These are phyloP conservation scores for Syzygium oleosum DNA, from an alignment of 345 rosid species.

Conservation along the genomic window DNA sequence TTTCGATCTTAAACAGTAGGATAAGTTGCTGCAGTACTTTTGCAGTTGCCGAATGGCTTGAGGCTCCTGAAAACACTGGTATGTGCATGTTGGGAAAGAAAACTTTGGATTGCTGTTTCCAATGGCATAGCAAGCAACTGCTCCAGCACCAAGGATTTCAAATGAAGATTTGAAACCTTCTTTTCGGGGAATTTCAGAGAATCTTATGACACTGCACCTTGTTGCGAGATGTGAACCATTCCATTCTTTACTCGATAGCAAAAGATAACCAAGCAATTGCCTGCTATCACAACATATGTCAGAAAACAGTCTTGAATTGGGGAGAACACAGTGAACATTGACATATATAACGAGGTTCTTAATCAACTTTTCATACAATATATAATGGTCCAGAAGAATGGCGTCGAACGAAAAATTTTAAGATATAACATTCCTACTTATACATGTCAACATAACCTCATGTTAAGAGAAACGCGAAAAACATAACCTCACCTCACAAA, in stretches of 20 bases:
- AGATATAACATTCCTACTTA: neutral
- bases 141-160: slow-evolving; percentile 78
- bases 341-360: neutral
- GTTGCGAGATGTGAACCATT: slow-evolving; percentile 42
- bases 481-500: neutral
- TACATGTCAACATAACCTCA: neutral
- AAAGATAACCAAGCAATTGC: slow-evolving; percentile 77
- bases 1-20: neutral
- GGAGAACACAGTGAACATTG: neutral
- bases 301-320: slow-evolving; percentile 5
- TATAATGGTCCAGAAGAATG: neutral
- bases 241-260: slow-evolving; percentile 59
- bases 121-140: slow-evolving; percentile 75
- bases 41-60: slow-evolving; percentile 54
- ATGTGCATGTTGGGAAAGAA: slow-evolving; percentile 73
- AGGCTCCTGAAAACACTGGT: slow-evolving; percentile 48
- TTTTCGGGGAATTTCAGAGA: slow-evolving; percentile 23
- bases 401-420: neutral
- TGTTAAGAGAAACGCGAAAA: neutral
- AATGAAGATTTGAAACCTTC: slow-evolving; percentile 53
- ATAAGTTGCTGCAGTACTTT: slow-evolving; percentile 30
- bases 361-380: neutral
- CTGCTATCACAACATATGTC: slow-evolving; percentile 33
- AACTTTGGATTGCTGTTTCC: slow-evolving; percentile 63
- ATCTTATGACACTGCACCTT: slow-evolving; percentile 48